Evolutionary conservation across 2,329 filamentous ascomycete species (phyloP), one percentile per base, ranked within the genome.

Genomic region (Madurella fahalii): DNA sequence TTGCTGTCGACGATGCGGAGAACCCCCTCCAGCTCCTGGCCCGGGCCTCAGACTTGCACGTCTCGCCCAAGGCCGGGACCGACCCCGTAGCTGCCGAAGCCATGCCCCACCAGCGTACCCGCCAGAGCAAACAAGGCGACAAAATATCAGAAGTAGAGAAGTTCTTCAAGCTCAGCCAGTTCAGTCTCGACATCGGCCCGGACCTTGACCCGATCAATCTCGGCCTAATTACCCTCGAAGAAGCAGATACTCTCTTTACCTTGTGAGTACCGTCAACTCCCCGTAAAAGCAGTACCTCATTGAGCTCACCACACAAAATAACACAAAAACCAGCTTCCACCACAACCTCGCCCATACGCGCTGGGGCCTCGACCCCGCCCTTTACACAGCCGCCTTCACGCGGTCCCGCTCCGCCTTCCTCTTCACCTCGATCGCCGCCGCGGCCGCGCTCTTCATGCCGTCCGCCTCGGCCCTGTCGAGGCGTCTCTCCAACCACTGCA

Each of bases 1-100:
- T 87, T 32, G 78, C 83, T 12, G 73, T 87, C 25, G 86, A 90
- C 61, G 87, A 89, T 66, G 86, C 86, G 3, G 86, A 90, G 64
- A 90, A 90, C 57, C 86, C 86, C 0, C 72, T 90, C 5, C 86
- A 90, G 67, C 72, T 90, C 15, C 81, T 90, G 34, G 87, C 87
- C 2, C 79, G 86, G 32, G 87, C 86, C 1, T 90, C 87, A 0
- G 85, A 88, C 68, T 76, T 87, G 40, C 80, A 81, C 54, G 74
- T 81, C n/a, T 79, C 77, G 20, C 77, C 74, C 1, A 65, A 65
- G 43, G 56, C 68, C 2, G 56, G 50, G 9, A 63, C 58, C 32
- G 64, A 61, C 32, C 55, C 58, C 40, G 49, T 50, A 11, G 58
- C 62, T 20, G 53, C 58, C 25, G 56, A 62, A 31, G 46, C 56